phyloP scores from a whole-genome alignment of 192 early-diverging fungal species.

The Coemansia sp. region DNA sequence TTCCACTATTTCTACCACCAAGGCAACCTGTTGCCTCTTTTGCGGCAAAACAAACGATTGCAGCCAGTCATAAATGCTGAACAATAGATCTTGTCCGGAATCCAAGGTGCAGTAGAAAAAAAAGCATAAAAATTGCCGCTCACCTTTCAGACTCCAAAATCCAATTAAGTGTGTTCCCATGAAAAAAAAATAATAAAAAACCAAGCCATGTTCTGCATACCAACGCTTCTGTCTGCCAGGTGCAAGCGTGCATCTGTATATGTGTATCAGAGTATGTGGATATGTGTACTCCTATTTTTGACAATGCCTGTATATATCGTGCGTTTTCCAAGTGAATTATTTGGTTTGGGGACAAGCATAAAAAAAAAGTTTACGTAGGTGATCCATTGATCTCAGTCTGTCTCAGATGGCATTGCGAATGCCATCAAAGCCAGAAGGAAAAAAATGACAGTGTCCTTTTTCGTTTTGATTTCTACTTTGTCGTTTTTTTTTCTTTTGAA shows the following conservation, averaged over 20 bases:
- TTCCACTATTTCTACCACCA: not conserved
- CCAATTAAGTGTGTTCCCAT: not conserved
- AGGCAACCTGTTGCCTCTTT: not conserved
- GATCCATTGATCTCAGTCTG: too few relatives aligned
- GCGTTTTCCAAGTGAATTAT: not conserved
- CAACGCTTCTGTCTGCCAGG: not conserved
- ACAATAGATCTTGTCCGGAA: not conserved
- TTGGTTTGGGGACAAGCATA: too few relatives aligned
- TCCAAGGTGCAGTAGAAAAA: not conserved
- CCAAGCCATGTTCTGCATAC: not conserved
- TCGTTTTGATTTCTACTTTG: not conserved
- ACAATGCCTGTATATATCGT: not conserved
- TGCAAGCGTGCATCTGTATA: not conserved
- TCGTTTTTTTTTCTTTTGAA: not conserved
- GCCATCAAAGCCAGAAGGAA: too few relatives aligned
- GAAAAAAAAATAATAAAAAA: not conserved
- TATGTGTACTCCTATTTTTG: not conserved
- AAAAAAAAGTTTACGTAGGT: too few relatives aligned
- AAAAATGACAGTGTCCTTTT: not conserved
- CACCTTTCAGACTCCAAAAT: not conserved
- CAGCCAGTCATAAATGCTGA: not conserved
- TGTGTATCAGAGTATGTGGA: not conserved
- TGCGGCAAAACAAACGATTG: not conserved
- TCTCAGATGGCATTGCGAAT: too few relatives aligned
- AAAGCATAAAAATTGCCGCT: not conserved